Conservation (phyloP, 257 asterid genomes). For the Solanum gracilifrons region DNA sequence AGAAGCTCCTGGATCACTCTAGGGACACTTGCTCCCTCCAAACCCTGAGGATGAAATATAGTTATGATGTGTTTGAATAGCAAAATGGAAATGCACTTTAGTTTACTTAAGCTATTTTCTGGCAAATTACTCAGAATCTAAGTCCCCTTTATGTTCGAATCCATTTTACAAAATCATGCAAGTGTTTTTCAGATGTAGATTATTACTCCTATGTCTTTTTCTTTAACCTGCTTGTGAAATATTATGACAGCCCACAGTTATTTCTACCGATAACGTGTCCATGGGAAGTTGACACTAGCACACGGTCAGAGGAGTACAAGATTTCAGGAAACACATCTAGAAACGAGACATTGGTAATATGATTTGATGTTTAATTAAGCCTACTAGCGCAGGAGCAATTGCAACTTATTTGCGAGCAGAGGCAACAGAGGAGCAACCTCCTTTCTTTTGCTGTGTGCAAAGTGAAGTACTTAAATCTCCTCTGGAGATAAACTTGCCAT, state of each 20-base stretch:
- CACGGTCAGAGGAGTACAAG: neutral
- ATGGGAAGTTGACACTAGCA: neutral
- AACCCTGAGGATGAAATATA: conserved; percentile 6
- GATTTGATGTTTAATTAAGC: neutral
- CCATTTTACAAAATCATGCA: neutral
- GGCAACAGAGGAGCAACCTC: neutral
- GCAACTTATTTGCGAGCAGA: neutral
- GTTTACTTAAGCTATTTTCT: neutral
- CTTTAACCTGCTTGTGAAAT: neutral
- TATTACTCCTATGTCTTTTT: neutral
- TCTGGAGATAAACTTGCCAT: neutral
- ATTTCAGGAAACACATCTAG: neutral
- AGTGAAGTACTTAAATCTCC: neutral
- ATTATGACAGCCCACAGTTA: neutral
- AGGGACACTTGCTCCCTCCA: conserved; percentile 55
- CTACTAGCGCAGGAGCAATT: neutral
- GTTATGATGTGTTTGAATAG: neutral
- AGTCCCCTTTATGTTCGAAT: neutral
- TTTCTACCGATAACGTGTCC: neutral
- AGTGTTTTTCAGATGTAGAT: neutral
- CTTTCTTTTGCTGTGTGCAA: neutral
- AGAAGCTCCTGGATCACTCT: conserved; percentile 78
- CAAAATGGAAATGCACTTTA: neutral
- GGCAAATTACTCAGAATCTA: neutral
- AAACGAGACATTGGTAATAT: neutral